Base-by-base conservation (phyloP, 1,284 basidiomycete species). In the Sanghuangporus weigelae region DNA sequence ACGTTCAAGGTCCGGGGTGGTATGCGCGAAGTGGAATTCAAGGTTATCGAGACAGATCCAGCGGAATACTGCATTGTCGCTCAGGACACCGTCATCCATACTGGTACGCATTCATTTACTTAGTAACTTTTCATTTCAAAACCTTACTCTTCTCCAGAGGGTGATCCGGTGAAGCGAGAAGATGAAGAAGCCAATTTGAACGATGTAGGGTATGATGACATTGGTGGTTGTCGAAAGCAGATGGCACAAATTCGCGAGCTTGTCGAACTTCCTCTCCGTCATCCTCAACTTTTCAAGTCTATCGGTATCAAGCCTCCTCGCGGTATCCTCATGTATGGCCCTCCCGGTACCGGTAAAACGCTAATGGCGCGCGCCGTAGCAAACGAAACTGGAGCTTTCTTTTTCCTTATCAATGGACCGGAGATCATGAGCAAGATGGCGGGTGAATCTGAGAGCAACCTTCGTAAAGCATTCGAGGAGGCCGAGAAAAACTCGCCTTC, bases 381-480 rank as follows among this genome's bases (percentile, higher is more conserved):
- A 67, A 99, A 99, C 75, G 97, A 99, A 78, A 99, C 96, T 36
- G 96, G 97, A 61, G 97, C 97, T 21, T 99, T 99, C 86, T 99
- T 99, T 85, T 99, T 99, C 89, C 81, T 98, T 63, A 99, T 99
- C 80, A 99, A 98, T 73, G 96, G 97, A 67, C 97, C 96, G 56
- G 97, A 99, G 77, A 98, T 99, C 76, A 99, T 99, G 96, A 95
- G 92, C 73, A 99, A 98, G 82, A 98, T 98, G 96, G 96, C 96
- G 63, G 96, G 96, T 72, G 97, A 99, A 79, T 92, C 89, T 73
- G 97, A 99, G 76, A 95, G 92, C 69, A 99, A 99, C 77, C 79
- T 99, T 66, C 84, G 97, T 69, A 98, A 99, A 76, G 96, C 96
- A 6, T 99, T 99, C 75, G 96, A 98, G 76, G 96, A 98, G 80